Conservation (phyloP, 2,329 filamentous ascomycete species). For the Penicillium occitanis region DNA sequence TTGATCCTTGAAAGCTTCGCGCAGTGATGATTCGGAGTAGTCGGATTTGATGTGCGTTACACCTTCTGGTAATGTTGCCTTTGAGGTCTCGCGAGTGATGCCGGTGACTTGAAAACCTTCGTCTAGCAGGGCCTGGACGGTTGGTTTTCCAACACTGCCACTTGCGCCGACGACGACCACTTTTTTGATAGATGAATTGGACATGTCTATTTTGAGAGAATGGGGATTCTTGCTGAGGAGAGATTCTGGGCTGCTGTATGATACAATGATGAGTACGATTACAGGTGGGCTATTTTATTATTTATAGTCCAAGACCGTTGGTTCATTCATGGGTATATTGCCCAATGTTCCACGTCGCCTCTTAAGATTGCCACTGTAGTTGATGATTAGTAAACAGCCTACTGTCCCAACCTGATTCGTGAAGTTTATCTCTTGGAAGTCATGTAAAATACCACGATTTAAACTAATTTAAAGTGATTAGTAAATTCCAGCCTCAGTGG, state of each 20-base stretch:
- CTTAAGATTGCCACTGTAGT: not conserved
- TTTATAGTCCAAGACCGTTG: not conserved
- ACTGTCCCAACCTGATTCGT: not conserved
- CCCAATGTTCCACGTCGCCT: not conserved
- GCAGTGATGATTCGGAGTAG: slow-evolving; percentile 4
- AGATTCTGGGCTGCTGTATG: not conserved
- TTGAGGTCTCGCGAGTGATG: slow-evolving; percentile 11
- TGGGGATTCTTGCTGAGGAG: not conserved
- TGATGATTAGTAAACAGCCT: not conserved
- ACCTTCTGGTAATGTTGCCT: not conserved
- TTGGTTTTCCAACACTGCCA: not conserved
- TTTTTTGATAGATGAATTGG: not conserved
- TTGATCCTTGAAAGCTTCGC: slow-evolving; percentile 23
- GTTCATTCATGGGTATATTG: not conserved
- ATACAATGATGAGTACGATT: not conserved
- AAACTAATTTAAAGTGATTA: not conserved
- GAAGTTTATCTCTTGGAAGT: not conserved
- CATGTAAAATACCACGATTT: not conserved
- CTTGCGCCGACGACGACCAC: slow-evolving; percentile 10
- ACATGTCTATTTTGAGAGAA: not conserved
- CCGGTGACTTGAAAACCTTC: slow-evolving; percentile 10
- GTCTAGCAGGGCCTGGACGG: not conserved
- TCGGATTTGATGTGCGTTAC: slow-evolving; percentile 6
- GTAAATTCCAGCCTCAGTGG: not conserved
- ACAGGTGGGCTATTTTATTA: not conserved